Percentiles rank a stretch among this genome's conserved stretches.
These are phyloP conservation scores for Penicillium steckii DNA, from an alignment of 495 filamentous ascomycete genomes.

Conservation along the genomic window DNA sequence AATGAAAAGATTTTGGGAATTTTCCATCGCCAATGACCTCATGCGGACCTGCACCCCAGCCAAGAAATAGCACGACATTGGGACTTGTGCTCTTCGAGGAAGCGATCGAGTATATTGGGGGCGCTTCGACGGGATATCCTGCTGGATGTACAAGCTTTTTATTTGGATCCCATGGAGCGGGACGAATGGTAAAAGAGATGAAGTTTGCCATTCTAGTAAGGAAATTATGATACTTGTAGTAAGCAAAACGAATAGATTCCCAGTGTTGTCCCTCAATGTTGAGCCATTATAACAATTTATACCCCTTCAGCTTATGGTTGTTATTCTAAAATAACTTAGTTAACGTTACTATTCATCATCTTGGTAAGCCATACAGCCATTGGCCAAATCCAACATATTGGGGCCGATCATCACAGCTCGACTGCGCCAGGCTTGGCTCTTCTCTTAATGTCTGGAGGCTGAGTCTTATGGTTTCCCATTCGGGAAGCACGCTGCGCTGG, in stretches of 20 bases:
- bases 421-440: not conserved
- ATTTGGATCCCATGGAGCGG: constrained; percentile 3
- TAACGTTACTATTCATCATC: too few relatives aligned
- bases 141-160: constrained; percentile 6
- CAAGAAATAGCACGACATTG: not conserved
- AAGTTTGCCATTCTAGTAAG: not conserved
- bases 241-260: not conserved
- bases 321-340: too few relatives aligned
- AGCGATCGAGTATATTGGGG: constrained; percentile 4
- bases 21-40: constrained; percentile 1
- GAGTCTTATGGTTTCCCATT: not conserved
- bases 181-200: not conserved
- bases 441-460: not conserved
- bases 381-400: too few relatives aligned
- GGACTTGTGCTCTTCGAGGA: not conserved
- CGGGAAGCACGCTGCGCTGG: constrained; percentile 6
- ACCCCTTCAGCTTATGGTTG: too few relatives aligned
- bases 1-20: not conserved
- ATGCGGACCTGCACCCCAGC: not conserved
- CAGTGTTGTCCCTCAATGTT: too few relatives aligned
- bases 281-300: too few relatives aligned
- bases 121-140: constrained; percentile 5
- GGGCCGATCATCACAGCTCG: not conserved
- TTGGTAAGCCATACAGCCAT: too few relatives aligned
- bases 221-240: not conserved